Conservation (phyloP, 345 rosid species). For the Salix brachista region DNA sequence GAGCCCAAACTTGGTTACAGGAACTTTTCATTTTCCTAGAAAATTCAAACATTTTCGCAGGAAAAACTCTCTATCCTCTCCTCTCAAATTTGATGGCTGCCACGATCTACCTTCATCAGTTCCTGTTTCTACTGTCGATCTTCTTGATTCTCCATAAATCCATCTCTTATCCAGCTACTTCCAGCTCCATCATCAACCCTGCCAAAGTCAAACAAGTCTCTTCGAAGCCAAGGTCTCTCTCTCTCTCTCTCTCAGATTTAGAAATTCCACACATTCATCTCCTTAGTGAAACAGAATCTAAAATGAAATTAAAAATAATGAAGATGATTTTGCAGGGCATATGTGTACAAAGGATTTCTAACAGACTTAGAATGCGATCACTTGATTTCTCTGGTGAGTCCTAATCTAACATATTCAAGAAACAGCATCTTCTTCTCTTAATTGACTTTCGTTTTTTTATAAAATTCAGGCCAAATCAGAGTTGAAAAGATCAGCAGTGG, state of each 20-base stretch:
- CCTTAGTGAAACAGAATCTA: no score
- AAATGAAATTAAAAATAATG: background rate
- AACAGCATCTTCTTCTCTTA: no score
- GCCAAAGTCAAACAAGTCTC: slow-evolving; percentile 83
- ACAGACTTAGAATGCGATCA: slow-evolving; percentile 96
- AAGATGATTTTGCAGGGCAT: slow-evolving; percentile 51
- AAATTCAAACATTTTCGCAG: slow-evolving; percentile 2
- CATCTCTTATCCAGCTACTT: slow-evolving; percentile 43
- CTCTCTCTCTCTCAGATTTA: background rate
- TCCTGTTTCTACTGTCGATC: slow-evolving; percentile 33
- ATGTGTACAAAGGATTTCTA: slow-evolving; percentile 82
- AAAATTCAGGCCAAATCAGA: slow-evolving; percentile 65
- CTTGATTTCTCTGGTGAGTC: slow-evolving; percentile 76
- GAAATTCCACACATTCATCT: no score
- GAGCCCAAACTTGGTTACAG: no score
- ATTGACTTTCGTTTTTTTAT: background rate
- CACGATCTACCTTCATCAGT: slow-evolving; percentile 12
- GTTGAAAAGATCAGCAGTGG: slow-evolving; percentile 87
- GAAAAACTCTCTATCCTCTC: slow-evolving; percentile 9
- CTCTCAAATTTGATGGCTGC: slow-evolving; percentile 10
- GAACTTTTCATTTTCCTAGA: slow-evolving; percentile 1
- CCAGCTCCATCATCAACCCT: slow-evolving; percentile 69
- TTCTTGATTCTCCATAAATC: slow-evolving; percentile 35
- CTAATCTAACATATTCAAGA: no score
- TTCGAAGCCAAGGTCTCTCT: slow-evolving; percentile 67